Evolutionary conservation across 1,284 basidiomycete genomes (phyloP), one percentile per base, ranked within the genome.

Genomic region (Puccinia horiana): DNA sequence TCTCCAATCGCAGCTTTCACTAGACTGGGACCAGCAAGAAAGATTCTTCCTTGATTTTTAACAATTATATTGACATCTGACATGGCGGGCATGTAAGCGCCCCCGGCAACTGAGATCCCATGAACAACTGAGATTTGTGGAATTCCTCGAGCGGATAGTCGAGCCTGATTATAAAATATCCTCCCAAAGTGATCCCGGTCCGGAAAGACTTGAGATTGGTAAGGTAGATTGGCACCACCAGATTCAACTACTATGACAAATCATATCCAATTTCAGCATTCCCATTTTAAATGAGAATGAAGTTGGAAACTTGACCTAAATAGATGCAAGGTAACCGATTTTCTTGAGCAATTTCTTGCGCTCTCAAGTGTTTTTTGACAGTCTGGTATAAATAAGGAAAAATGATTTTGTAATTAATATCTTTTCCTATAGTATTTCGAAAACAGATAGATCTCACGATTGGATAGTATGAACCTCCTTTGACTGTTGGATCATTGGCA

Each of bases 151-250:
- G 93, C 93, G 73, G 93, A 95, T 92, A 96, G 92, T 88, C 94
- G 93, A 0, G 93, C 94, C 94, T 96, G 97, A 86, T 98, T 97
- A 87, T 95, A 97, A 88, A 98, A 98, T 86, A 98, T 97, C 18
- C 95, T 90, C 12, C 95, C 95, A 86, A 98, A 98, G 87, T 98
- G 94, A 85, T 96, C 92, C 86, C 91, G 92, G 88, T 95, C 94
- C 12, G 93, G 93, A 86, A 94, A 95, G 8, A 92, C 90, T 89
- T 90, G 93, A 0, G 95, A 93, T 88, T 98, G 95, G 87, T 94
- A 91, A 0, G 95, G 95, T 67, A 98, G 89, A 0, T 95, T 94
- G 26, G 95, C 95, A 70, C 95, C 95, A 82, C 95, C 95, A 40
- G 93, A 95, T 88, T 97, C 95, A 84, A 96, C 95, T 93, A 84